These are phyloP conservation scores for Solanum boliviense DNA, from an alignment of 257 asterid species.

Conservation along the genomic window DNA sequence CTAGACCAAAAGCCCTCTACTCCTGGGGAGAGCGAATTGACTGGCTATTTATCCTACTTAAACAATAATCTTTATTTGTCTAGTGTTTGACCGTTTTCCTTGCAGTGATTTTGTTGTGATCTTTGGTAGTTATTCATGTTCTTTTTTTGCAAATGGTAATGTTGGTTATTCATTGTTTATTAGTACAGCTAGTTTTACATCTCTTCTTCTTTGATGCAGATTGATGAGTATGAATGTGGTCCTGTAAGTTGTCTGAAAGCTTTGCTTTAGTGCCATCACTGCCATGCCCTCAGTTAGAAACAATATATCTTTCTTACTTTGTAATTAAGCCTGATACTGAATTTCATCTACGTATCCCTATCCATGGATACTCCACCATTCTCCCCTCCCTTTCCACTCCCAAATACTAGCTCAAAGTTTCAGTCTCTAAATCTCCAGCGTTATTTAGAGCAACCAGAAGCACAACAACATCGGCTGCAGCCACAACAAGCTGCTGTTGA, in stretches of 20 bases:
- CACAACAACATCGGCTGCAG: neutral
- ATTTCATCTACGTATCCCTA: neutral
- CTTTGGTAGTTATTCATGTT: neutral
- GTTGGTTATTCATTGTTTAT: neutral
- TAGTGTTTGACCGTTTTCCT: neutral
- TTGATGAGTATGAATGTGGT: neutral
- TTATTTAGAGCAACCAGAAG: neutral
- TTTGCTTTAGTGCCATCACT: neutral
- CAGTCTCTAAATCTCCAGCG: neutral
- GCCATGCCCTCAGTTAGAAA: neutral
- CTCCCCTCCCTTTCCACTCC: neutral
- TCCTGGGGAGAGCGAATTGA: neutral
- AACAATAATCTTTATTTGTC: neutral
- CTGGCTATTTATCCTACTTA: neutral
- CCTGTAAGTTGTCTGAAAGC: neutral
- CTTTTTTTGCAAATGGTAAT: neutral
- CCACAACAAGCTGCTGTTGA: neutral
- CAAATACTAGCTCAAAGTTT: neutral
- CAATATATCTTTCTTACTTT: neutral
- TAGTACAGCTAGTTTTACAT: neutral
- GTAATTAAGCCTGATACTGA: neutral
- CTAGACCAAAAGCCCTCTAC: neutral
- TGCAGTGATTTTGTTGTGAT: neutral
- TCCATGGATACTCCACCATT: neutral
- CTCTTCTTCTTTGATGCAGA: neutral